Evolutionary conservation across 2,329 filamentous ascomycete species (phyloP), one percentile per base, ranked within the genome.

Genomic region (Colletotrichum musicola): DNA sequence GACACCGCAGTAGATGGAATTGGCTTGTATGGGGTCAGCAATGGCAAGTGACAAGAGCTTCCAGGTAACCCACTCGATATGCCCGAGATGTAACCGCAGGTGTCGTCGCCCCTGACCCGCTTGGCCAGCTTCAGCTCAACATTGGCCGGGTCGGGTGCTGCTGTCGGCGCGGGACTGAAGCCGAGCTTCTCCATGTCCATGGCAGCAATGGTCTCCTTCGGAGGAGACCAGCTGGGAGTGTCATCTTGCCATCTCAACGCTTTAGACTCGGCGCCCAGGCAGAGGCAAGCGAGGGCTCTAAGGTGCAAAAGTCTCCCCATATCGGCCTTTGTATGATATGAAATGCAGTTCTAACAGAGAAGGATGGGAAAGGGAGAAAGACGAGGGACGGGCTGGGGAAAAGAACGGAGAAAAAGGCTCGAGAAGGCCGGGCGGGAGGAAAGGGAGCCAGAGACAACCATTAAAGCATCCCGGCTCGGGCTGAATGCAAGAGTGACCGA

Each of bases 31-130:
- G 7, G 16, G 30, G 18, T 69, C 12, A 68, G 53, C 27, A 50
- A 46, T 49, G 2, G 44, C 73, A 74, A 56, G 1, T 2, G 16
- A 0, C 18, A 25, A 40, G 18, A 7, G 20, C 16, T 13, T 14
- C 20, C 9, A 20, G 4, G 12, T 5, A 44, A 71, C 75, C 69
- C 46, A 74, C 76, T 74, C 5, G 51, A 44, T 22, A 71, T 66
- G 35, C 77, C 77, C 51, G 68, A 71, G 38, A 79, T 70, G 50
- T 77, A 79, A 47, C 68, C 78, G 64, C 78, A 79, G 0, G 77
- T 79, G 47, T 78, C 76, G 49, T 75, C 73, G 4, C 61, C 66
- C 7, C 69, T 50, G n/a, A 61, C 67, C 18, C 76, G 75, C 68
- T 75, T 76, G 7, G 64, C 40, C 40, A 75, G 62, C 27, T 63